These are phyloP conservation scores for Cercospora canescens DNA, from an alignment of 2,329 filamentous ascomycete species.

Conservation along the genomic window DNA sequence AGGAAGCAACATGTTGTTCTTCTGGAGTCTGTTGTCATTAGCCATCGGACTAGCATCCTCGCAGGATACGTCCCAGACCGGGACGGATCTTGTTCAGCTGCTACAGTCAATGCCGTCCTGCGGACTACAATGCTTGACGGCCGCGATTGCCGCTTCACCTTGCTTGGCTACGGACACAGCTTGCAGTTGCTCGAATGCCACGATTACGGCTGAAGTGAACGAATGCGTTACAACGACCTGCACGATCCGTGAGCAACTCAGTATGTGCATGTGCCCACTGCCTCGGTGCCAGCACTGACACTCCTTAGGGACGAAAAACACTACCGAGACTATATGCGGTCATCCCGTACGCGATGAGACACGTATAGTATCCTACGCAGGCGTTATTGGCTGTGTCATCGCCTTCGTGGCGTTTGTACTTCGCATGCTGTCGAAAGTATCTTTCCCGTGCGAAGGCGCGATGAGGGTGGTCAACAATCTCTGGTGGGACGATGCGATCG, in stretches of 20 bases:
- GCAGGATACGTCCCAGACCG: conserved; percentile 3
- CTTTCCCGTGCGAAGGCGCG: conserved; percentile 12
- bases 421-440: conserved; percentile 12
- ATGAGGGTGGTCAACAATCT: conserved; percentile 16
- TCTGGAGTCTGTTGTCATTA: conserved; percentile 1
- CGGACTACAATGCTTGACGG: conserved; percentile 18
- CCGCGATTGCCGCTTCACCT: conserved; percentile 19
- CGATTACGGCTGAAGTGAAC: conserved; percentile 14
- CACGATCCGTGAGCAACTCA: conserved; percentile 17
- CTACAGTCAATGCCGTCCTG: conserved; percentile 10
- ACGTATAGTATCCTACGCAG: not conserved
- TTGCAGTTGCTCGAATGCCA: conserved; percentile 20
- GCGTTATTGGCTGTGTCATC: not conserved
- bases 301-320: conserved; percentile 1
- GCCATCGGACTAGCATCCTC: not conserved
- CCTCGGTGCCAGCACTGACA: not conserved
- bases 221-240: conserved; percentile 12
- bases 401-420: not conserved
- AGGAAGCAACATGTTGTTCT: not conserved
- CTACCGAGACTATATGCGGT: conserved; percentile 11
- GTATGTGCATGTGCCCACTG: not conserved
- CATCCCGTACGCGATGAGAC: conserved; percentile 8
- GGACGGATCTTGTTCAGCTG: not conserved
- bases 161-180: conserved; percentile 21
- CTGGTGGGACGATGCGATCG: conserved; percentile 22